A percentile compares a stretch with the other conserved stretches of the same genome.
Evolutionary conservation across 805 yeast genomes (phyloP).

Genomic region (Kazachstania bromeliacearum): DNA sequence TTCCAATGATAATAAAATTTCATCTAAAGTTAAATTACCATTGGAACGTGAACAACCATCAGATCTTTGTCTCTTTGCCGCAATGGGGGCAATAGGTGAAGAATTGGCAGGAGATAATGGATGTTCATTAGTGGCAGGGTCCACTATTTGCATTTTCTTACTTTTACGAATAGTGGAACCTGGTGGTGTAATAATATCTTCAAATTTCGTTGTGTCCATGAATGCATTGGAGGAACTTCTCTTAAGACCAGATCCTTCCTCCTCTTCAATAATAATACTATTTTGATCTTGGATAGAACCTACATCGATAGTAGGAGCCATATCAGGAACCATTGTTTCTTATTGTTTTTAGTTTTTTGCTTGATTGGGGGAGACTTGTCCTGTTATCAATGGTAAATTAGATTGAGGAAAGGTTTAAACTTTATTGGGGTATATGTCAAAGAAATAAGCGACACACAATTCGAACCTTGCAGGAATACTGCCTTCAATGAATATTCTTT

Average conservation of each 20-base stretch:
- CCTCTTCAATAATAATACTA: too few species aligned
- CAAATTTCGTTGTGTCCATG: background rate
- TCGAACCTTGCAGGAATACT: too few species aligned
- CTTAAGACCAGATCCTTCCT: too few species aligned
- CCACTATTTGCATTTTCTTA: constrained; percentile 4
- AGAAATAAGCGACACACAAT: too few species aligned
- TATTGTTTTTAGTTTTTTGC: background rate
- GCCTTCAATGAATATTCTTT: too few species aligned
- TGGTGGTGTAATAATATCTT: constrained; percentile 24
- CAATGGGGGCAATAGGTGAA: constrained; percentile 25
- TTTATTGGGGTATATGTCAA: too few species aligned
- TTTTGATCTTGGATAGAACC: too few species aligned
- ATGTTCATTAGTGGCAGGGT: constrained; percentile 3
- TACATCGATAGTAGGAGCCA: background rate
- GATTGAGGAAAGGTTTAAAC: too few species aligned
- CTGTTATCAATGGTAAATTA: too few species aligned
- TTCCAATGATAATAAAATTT: constrained; percentile 20
- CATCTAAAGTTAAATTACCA: constrained; percentile 24
- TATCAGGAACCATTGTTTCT: background rate
- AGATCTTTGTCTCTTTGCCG: constrained; percentile 23
- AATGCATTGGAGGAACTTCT: too few species aligned
- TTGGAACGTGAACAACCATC: constrained; percentile 24
- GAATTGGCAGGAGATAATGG: constrained; percentile 28
- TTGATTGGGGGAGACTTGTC: too few species aligned
- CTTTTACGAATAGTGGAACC: constrained; percentile 18